Conservation (phyloP, 192 early-diverging fungal genomes). For the Umbelopsis sp. region DNA sequence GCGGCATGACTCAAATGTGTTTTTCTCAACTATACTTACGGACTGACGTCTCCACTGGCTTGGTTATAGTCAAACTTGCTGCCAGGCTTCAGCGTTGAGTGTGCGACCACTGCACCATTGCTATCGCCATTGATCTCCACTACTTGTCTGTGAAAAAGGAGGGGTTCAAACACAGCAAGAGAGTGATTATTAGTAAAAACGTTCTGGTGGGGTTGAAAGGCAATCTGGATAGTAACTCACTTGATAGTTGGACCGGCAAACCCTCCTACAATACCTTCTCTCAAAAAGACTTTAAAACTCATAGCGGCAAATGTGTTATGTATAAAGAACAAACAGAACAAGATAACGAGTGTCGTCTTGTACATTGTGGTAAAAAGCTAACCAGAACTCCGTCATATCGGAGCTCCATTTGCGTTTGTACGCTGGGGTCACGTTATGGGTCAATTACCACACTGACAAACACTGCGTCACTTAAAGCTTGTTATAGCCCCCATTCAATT, state of each 20-base stretch:
- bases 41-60: slow-evolving; percentile 13
- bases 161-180: not conserved
- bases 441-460: too few relatives aligned
- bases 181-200: too few relatives aligned
- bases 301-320: slow-evolving; percentile 20
- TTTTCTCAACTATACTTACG: slow-evolving; percentile 21
- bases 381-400: slow-evolving; percentile 15
- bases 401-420: slow-evolving; percentile 4
- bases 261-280: slow-evolving; percentile 41
- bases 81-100: slow-evolving; percentile 26
- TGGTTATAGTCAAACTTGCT: slow-evolving; percentile 30
- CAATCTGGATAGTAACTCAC: slow-evolving; percentile 29
- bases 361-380: slow-evolving; percentile 5
- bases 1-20: not conserved
- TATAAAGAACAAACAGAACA: slow-evolving; percentile 19
- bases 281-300: slow-evolving; percentile 32
- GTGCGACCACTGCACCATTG: slow-evolving; percentile 30
- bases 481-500: too few relatives aligned
- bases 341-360: slow-evolving; percentile 12
- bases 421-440: not conserved
- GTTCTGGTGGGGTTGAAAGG: too few relatives aligned
- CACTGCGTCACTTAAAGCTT: too few relatives aligned
- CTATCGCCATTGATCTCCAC: slow-evolving; percentile 37
- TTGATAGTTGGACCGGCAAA: slow-evolving; percentile 34
- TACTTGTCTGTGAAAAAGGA: slow-evolving; percentile 26